These are phyloP conservation scores for Tricholoma bakamatsutake DNA, from an alignment of 768 basidiomycete genomes.

Conservation along the genomic window DNA sequence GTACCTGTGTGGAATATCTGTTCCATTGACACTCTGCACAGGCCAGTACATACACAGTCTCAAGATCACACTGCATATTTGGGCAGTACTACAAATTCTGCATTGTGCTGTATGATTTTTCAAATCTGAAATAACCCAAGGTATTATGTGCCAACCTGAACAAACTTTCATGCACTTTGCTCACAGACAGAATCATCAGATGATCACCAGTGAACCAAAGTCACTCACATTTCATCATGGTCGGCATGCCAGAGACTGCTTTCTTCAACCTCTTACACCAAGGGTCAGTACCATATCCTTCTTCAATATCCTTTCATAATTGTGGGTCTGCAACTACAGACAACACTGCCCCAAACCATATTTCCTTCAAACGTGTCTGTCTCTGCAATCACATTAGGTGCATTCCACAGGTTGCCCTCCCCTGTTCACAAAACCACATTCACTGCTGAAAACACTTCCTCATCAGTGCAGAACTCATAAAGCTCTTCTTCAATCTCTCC, in stretches of 20 bases:
- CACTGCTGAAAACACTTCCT: too few relatives aligned
- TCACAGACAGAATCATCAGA: neutral
- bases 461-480: too few relatives aligned
- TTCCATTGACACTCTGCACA: neutral
- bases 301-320: neutral
- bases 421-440: too few relatives aligned
- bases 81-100: neutral
- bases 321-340: neutral
- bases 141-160: neutral
- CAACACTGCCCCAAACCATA: neutral
- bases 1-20: neutral
- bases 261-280: neutral
- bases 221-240: neutral
- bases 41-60: too few relatives aligned
- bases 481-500: too few relatives aligned
- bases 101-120: constrained; percentile 22
- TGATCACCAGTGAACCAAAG: neutral
- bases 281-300: neutral
- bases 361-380: neutral
- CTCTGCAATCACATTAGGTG: too few relatives aligned
- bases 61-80: constrained; percentile 21
- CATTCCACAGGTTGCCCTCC: too few relatives aligned
- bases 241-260: neutral
- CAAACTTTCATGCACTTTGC: neutral
- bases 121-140: constrained; percentile 25